Percentiles rank a stretch among this genome's conserved stretches.
phyloP scores from a whole-genome alignment of 306 rosid genomes.

The Quercus suber region DNA sequence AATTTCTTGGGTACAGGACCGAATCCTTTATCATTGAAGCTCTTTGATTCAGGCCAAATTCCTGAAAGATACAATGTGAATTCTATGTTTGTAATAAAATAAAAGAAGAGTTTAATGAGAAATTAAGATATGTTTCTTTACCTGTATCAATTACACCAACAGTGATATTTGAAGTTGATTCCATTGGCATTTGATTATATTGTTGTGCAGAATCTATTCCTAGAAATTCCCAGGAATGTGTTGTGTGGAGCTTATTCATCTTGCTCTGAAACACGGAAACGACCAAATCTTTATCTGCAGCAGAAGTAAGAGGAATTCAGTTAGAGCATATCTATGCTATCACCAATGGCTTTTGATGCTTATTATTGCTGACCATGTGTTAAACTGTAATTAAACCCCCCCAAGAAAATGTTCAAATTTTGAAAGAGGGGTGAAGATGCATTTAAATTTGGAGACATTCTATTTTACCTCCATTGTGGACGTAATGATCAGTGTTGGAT shows the following conservation, averaged over 20 bases:
- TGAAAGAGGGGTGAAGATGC: not conserved
- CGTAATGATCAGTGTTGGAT: not conserved
- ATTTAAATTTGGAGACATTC: not conserved
- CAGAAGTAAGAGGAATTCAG: constrained; percentile 14
- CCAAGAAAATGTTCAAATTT: not conserved
- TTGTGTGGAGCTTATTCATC: constrained; percentile 51
- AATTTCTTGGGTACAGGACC: constrained; percentile 60
- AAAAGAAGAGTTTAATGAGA: not conserved
- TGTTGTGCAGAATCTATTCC: constrained; percentile 37
- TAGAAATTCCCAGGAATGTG: constrained; percentile 74
- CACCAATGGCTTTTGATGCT: too few relatives aligned
- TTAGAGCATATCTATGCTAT: constrained; percentile 5
- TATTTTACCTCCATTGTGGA: not conserved
- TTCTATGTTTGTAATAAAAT: not conserved
- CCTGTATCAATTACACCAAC: constrained; percentile 73
- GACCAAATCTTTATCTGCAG: constrained; percentile 43
- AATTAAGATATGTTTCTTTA: constrained; percentile 14
- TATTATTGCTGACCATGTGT: not conserved
- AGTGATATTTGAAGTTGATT: constrained; percentile 40
- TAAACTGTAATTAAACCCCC: not conserved
- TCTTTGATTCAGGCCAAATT: constrained; percentile 74
- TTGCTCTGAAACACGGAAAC: constrained; percentile 68
- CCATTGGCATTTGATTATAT: constrained; percentile 21
- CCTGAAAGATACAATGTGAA: constrained; percentile 32
- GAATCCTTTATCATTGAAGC: constrained; percentile 62